Evolutionary conservation across 371 early-diverging fungal species (phyloP), one percentile per base, ranked within the genome.

Genomic region (Mortierella sp.): DNA sequence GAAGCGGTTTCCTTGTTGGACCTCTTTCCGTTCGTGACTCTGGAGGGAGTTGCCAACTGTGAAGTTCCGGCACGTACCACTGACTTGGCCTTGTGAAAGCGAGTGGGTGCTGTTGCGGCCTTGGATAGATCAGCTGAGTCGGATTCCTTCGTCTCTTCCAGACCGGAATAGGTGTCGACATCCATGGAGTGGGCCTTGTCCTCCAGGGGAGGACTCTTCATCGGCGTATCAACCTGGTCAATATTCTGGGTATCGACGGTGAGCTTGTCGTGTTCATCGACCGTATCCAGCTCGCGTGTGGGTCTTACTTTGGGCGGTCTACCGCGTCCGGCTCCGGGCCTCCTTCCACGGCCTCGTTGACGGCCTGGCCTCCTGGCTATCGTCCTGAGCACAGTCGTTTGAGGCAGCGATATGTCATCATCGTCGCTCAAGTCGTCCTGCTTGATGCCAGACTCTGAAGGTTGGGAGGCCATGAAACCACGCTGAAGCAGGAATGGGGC

Each of bases 401-500:
- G 58, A 14, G 76, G 46, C 32, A 46, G 32, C 16, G 56, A 43
- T 16, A 70, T 72, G 14, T 74, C 82, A 0, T 71, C 82, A 24
- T 72, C 75, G 18, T 24, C 49, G 0, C 24, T 29, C 51, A 38
- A 72, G 49, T 79, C 83, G 38, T 76, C 76, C 54, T 68, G 76
- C 10, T 43, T 70, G 8, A 72, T 43, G 38, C 44, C 72, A 60
- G 41, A 16, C 3, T 84, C 78, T 35, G 75, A 24, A 3, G 70
- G 71, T 3, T 75, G 43, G 4, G 75, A 49, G 1, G 80, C 68
- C 87, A 86, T 86, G 16, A 86, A 76, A 8, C 87, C 87, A 27
- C 87, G 79, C 54, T 86, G 87, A 29, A 94, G 87, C 24, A 92
- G 88, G 83, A 93, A 94, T 0, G 94, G 94, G 11, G 93, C 91